Conservation (phyloP, 2,329 filamentous ascomycete genomes). For the Neonectria faginata region DNA sequence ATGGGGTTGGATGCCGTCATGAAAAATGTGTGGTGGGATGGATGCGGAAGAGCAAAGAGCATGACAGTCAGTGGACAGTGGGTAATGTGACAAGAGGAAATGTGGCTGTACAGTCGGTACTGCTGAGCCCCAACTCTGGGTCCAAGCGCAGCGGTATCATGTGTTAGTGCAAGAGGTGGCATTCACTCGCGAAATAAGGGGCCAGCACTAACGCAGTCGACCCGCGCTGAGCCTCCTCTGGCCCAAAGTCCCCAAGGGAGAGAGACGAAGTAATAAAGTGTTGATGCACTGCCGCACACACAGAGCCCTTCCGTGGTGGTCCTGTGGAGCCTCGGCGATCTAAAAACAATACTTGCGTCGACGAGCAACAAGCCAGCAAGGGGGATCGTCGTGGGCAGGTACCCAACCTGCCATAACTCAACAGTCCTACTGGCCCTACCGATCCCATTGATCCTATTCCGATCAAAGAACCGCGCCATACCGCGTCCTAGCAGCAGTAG, state of each 20-base stretch:
- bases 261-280: neutral
- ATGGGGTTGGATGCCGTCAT: slow-evolving; percentile 24
- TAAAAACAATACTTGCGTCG: slow-evolving; percentile 29
- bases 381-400: slow-evolving; percentile 15
- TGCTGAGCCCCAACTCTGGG: slow-evolving; percentile 27
- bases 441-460: neutral
- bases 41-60: too few relatives aligned
- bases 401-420: slow-evolving; percentile 10
- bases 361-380: slow-evolving; percentile 13
- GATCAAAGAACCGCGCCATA: too few relatives aligned
- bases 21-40: neutral
- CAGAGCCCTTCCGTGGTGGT: slow-evolving; percentile 8
- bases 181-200: neutral
- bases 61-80: neutral
- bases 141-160: slow-evolving; percentile 4
- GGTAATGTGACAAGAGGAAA: slow-evolving; percentile 9
- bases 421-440: slow-evolving; percentile 22
- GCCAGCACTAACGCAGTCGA: slow-evolving; percentile 1
- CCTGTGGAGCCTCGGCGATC: slow-evolving; percentile 17
- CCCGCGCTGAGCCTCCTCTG: slow-evolving; percentile 19
- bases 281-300: slow-evolving; percentile 25
- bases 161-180: neutral
- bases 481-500: neutral
- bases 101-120: slow-evolving; percentile 24
- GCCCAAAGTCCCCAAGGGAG: neutral